Conservation (phyloP, 2,329 filamentous ascomycete genomes). For the Ceratocystis lukuohia region DNA sequence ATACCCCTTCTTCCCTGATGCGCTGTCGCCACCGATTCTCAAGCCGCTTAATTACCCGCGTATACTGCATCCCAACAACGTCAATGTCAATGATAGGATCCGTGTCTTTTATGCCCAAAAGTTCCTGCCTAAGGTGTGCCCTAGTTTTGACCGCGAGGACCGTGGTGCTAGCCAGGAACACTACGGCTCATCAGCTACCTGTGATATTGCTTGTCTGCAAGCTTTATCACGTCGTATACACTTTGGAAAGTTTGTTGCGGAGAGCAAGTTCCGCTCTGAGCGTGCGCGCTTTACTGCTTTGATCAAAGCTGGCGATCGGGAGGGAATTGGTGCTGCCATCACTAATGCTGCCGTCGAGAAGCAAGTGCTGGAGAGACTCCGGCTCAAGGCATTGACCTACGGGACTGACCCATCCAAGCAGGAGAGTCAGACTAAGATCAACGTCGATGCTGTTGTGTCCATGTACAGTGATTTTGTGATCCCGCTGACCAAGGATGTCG, state of each 20-base stretch:
- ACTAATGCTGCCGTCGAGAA: slow-evolving; percentile 80
- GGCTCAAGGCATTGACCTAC: slow-evolving; percentile 84
- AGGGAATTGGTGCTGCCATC: slow-evolving; percentile 78
- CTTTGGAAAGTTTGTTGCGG: slow-evolving; percentile 96
- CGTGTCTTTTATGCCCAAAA: slow-evolving; percentile 71
- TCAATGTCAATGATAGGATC: slow-evolving; percentile 81
- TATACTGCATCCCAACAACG: slow-evolving; percentile 75
- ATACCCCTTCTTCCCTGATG: slow-evolving; percentile 87
- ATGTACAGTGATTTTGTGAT: slow-evolving; percentile 94
- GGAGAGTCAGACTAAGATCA: slow-evolving; percentile 60
- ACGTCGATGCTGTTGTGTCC: slow-evolving; percentile 76
- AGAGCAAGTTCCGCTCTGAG: slow-evolving; percentile 83
- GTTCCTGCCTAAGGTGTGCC: slow-evolving; percentile 73
- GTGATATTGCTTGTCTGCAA: slow-evolving; percentile 82
- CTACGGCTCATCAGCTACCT: slow-evolving; percentile 83
- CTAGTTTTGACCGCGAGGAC: slow-evolving; percentile 62
- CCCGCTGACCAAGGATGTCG: slow-evolving; percentile 92
- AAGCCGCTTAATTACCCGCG: slow-evolving; percentile 74
- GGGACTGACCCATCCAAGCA: slow-evolving; percentile 69
- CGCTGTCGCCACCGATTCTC: slow-evolving; percentile 68
- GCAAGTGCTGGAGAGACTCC: slow-evolving; percentile 75
- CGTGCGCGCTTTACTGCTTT: slow-evolving; percentile 65
- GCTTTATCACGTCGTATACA: slow-evolving; percentile 83
- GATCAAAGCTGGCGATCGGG: slow-evolving; percentile 67
- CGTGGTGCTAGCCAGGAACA: slow-evolving; percentile 81